Percentiles rank a stretch among this genome's conserved stretches.
phyloP scores from a whole-genome alignment of 768 basidiomycete species.

The Lactarius pseudohatsudake region DNA sequence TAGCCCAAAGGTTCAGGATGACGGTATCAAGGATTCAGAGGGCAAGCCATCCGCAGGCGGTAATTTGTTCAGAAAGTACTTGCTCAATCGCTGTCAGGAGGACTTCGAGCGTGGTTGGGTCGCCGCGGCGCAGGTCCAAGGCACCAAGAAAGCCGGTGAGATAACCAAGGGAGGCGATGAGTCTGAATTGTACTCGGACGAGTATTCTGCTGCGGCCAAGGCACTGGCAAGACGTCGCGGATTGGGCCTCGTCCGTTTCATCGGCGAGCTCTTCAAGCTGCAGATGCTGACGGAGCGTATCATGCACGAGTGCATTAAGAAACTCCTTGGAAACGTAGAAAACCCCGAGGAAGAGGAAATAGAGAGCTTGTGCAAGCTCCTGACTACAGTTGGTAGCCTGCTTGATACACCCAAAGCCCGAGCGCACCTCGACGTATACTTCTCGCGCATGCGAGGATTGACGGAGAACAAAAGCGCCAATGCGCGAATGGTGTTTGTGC shows the following conservation, averaged over 20 bases:
- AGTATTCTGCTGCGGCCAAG: slow-evolving; percentile 95
- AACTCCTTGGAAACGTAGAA: slow-evolving; percentile 87
- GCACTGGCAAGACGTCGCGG: slow-evolving; percentile 83
- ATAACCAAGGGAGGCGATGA: slow-evolving; percentile 42
- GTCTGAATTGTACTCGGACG: slow-evolving; percentile 84
- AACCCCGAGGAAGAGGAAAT: slow-evolving; percentile 98
- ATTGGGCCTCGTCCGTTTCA: slow-evolving; percentile 95
- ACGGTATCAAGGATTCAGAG: slow-evolving; percentile 75
- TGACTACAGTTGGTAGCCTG: slow-evolving; percentile 84
- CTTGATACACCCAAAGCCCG: slow-evolving; percentile 82
- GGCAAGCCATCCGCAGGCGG: slow-evolving; percentile 90
- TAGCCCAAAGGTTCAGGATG: slow-evolving; percentile 83
- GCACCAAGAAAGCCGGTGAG: slow-evolving; percentile 50
- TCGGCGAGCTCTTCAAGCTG: slow-evolving; percentile 98
- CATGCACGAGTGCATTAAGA: slow-evolving; percentile 98
- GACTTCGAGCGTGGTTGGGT: slow-evolving; percentile 98
- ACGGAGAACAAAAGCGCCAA: slow-evolving; percentile 70
- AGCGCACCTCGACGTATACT: slow-evolving; percentile 90
- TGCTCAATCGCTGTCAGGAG: slow-evolving; percentile 94
- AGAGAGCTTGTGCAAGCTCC: slow-evolving; percentile 89
- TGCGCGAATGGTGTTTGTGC: slow-evolving; percentile 92
- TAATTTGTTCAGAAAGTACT: slow-evolving; percentile 93
- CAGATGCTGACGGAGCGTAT: slow-evolving; percentile 97
- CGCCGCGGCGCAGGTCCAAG: slow-evolving; percentile 76
- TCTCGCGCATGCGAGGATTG: slow-evolving; percentile 84